A percentile compares a stretch with the other conserved stretches of the same genome.
Conservation (phyloP, 805 yeast species). For the Barnettozyma vustinii region DNA sequence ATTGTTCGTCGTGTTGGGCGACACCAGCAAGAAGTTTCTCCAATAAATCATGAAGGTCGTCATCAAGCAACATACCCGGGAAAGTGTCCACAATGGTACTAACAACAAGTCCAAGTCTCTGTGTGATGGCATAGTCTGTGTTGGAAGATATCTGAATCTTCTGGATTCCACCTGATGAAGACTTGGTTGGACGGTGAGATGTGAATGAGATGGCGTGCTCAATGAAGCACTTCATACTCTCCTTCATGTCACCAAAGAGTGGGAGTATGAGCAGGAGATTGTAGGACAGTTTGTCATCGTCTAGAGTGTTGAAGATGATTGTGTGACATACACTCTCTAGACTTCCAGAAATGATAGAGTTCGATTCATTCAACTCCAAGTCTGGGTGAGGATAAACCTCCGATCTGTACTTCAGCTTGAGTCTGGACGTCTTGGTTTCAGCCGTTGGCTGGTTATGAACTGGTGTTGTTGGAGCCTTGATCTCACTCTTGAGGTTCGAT, state of each 20-base stretch:
- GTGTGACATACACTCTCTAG: slow-evolving; percentile 76
- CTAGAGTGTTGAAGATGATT: slow-evolving; percentile 48
- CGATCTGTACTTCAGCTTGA: slow-evolving; percentile 31
- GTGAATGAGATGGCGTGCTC: slow-evolving; percentile 35
- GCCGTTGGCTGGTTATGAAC: neutral
- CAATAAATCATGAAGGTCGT: slow-evolving; percentile 52
- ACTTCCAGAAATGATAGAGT: slow-evolving; percentile 48
- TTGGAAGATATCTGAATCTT: slow-evolving; percentile 25
- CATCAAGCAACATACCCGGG: slow-evolving; percentile 65
- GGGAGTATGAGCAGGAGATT: slow-evolving; percentile 52
- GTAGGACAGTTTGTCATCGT: slow-evolving; percentile 32
- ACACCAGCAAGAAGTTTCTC: slow-evolving; percentile 46
- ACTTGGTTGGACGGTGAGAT: slow-evolving; percentile 22
- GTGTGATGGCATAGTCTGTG: slow-evolving; percentile 37
- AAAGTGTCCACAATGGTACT: slow-evolving; percentile 53
- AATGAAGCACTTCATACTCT: slow-evolving; percentile 39
- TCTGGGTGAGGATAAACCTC: slow-evolving; percentile 59
- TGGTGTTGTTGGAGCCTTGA: slow-evolving; percentile 11
- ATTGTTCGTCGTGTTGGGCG: slow-evolving; percentile 41
- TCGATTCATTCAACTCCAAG: slow-evolving; percentile 42
- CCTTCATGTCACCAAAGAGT: slow-evolving; percentile 42
- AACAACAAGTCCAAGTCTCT: slow-evolving; percentile 48
- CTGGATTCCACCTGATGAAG: slow-evolving; percentile 1
- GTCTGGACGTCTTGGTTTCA: slow-evolving; percentile 5
- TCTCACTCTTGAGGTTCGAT: slow-evolving; percentile 13